Conservation (phyloP, 352 stramenopile genomes). For the Pythium apleroticum region DNA sequence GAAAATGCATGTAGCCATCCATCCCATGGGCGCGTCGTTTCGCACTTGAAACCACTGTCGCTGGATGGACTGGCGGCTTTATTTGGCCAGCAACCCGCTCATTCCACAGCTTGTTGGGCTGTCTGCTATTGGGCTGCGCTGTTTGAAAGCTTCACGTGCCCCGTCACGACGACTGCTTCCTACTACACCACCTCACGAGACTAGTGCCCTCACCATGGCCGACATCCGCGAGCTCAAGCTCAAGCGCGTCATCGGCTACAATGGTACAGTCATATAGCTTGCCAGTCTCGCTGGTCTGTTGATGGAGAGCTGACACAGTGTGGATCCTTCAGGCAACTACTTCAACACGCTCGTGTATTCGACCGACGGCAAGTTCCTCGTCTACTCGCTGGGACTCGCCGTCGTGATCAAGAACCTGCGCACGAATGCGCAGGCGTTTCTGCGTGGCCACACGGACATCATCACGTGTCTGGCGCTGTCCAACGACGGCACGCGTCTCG, state of each 20-base stretch:
- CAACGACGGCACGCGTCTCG: slow-evolving; percentile 87
- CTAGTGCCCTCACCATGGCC: slow-evolving; percentile 37
- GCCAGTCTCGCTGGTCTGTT: neutral
- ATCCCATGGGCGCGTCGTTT: neutral
- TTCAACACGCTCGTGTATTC: slow-evolving; percentile 79
- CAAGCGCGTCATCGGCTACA: slow-evolving; percentile 79
- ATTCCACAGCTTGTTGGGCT: neutral
- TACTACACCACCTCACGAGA: neutral
- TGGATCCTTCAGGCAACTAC: slow-evolving; percentile 30
- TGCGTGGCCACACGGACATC: slow-evolving; percentile 91
- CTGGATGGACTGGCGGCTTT: neutral
- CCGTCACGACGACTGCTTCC: slow-evolving; percentile 1
- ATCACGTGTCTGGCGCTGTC: slow-evolving; percentile 93
- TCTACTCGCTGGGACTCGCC: slow-evolving; percentile 86
- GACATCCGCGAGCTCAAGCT: slow-evolving; percentile 75
- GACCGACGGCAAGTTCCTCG: slow-evolving; percentile 73
- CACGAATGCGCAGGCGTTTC: slow-evolving; percentile 81
- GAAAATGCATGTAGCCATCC: neutral
- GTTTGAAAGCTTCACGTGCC: slow-evolving; percentile 1
- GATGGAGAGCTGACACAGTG: neutral
- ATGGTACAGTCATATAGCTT: slow-evolving; percentile 55
- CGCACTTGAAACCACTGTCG: slow-evolving; percentile 1
- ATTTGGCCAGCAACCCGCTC: neutral
- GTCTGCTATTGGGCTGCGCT: neutral
- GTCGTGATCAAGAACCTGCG: slow-evolving; percentile 84